Evolutionary conservation across 2,329 filamentous ascomycete species (phyloP), one percentile per base, ranked within the genome.

Genomic region (Ceratocystis papillata): DNA sequence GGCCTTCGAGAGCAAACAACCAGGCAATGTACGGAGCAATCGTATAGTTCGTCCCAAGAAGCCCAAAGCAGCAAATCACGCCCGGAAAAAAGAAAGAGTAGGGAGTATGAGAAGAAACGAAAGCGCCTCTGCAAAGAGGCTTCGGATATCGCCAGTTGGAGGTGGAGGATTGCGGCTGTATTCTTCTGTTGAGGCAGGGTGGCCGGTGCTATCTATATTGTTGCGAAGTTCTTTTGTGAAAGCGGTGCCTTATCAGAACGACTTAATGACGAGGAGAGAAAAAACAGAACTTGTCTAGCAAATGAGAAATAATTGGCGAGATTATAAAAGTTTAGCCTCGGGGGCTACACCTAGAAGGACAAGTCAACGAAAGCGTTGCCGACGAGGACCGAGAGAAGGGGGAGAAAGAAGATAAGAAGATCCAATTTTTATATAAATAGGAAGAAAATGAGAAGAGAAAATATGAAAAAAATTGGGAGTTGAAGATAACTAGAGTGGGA

Each of bases 61-160:
- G n/a, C 2, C 20, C 45, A 48, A 20, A 22, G 5, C 7, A 37
- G 33, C 33, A 41, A 41, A 15, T 4, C 10, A 22, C 20, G 8
- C 7, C 48, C n/a, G 7, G 48, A 20, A 50, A 50, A 50, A 12
- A 10, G 48, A 48, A 22, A 8, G 17, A 48, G 5, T 10, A 48
- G 17, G 25, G 48, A 50, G 20, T 8, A 50, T 5, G 20, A 12
- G 22, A 25, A 25, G 48, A 50, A 50, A 22, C n/a, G n/a, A 48
- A 17, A 3, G 53, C 53, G 22, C 53, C 53, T 57, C 53, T 33
- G 53, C 53, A 57, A 57, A 57, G 53, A 57, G 53, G 28, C 53
- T 41, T 57, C 53, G 28, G 53, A 33, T 33, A 30, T 17, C 28
- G 53, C 53, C 20, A 50, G 48, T 50, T 50, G 2, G 48, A 50